Base-by-base conservation (phyloP, 1,139 yeast species). In the Diutina sp. region DNA sequence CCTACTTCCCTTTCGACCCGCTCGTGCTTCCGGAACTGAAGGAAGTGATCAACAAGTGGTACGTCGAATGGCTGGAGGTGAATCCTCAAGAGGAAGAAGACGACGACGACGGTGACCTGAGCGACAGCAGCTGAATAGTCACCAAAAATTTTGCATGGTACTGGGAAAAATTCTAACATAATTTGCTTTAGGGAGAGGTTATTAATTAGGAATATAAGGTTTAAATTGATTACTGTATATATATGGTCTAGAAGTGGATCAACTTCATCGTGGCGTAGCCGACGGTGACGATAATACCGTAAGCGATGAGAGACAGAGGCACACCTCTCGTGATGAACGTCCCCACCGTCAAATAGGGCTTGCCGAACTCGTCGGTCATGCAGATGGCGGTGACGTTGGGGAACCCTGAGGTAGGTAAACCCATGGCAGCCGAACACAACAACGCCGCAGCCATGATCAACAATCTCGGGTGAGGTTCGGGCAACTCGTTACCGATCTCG, bases 1-100 rank as follows among this genome's bases (percentile, higher is more conserved):
- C 95, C 14, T 93, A 90, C 68, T 93, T 93, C 70, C 99, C 99
- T 12, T 93, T 89, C 68, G 99, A 93, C 72, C 99, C 99, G 0
- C 72, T 93, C 61, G 83, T 87, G 56, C 77, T 93, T 61, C 87
- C 85, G 54, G 70, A 70, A 28, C 79, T 90, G 57, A 83, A 83
- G 62, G 70, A 70, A 46, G 59, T 71, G 29, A 73, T 84, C 47
- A 71, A 85, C 59, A 72, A 75, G 38, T 79, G 76, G 46, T 75
- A 77, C 57, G 82, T 90, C 35, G 95, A 90, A 64, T 93, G 99
- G 99, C 66, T 73, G 2, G 76, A 73, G 51, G 80, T 75, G 29
- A 74, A 76, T 57, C 79, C 79, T 2, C 69, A 67, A 53, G 45
- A 35, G 6, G 69, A 68, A 44, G 79, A 74, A 14, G 83, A 80